These are phyloP conservation scores for Fusarium sp. DNA, from an alignment of 2,329 filamentous ascomycete species.

Conservation along the genomic window DNA sequence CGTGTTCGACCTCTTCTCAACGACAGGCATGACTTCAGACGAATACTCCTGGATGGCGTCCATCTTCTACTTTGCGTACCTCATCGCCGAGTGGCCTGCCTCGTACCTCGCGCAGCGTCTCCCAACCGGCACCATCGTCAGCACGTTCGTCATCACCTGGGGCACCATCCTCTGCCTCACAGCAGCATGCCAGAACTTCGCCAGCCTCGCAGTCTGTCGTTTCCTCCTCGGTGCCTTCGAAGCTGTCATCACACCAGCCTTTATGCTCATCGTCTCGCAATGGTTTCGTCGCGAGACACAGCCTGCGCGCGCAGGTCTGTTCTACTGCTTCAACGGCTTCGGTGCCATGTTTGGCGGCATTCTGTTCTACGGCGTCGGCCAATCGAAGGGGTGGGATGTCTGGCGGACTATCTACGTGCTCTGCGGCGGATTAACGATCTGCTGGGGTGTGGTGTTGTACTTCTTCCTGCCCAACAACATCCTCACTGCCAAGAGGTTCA, in stretches of 20 bases:
- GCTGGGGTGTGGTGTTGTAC: slow-evolving; percentile 57
- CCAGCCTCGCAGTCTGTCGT: slow-evolving; percentile 55
- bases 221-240: slow-evolving; percentile 60
- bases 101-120: slow-evolving; percentile 48
- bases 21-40: slow-evolving; percentile 55
- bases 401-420: slow-evolving; percentile 65
- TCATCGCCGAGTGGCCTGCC: slow-evolving; percentile 54
- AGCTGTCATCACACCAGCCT: slow-evolving; percentile 58
- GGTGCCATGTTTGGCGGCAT: slow-evolving; percentile 56
- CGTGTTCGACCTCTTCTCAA: slow-evolving; percentile 63
- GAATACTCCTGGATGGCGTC: slow-evolving; percentile 65
- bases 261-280: slow-evolving; percentile 61
- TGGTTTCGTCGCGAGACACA: slow-evolving; percentile 59
- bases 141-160: slow-evolving; percentile 48
- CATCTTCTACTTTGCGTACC: slow-evolving; percentile 63
- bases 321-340: slow-evolving; percentile 55
- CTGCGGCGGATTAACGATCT: slow-evolving; percentile 57
- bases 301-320: slow-evolving; percentile 55
- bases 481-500: slow-evolving; percentile 46
- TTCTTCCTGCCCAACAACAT: slow-evolving; percentile 58
- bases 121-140: slow-evolving; percentile 48
- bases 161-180: slow-evolving; percentile 56
- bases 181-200: slow-evolving; percentile 53
- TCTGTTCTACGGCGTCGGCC: slow-evolving; percentile 62
- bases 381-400: slow-evolving; percentile 55